A percentile compares a stretch with the other conserved stretches of the same genome.
These are phyloP conservation scores for Lichina pygmaea DNA, from an alignment of 495 filamentous ascomycete genomes.

Conservation along the genomic window DNA sequence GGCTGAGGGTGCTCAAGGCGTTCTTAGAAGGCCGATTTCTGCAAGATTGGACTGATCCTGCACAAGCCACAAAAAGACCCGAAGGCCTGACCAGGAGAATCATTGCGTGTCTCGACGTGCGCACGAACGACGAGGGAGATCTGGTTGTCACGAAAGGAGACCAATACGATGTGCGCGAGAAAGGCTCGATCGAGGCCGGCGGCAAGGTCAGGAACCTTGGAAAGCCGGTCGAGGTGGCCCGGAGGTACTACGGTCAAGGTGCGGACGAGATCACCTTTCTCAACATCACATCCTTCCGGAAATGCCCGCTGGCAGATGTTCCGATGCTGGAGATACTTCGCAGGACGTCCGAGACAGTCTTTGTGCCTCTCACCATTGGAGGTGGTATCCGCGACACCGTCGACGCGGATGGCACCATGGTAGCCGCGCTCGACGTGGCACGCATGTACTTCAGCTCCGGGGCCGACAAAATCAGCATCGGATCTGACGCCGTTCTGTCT, in stretches of 20 bases:
- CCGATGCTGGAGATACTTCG: slow-evolving; percentile 91
- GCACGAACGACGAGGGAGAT: slow-evolving; percentile 87
- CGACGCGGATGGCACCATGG: slow-evolving; percentile 66
- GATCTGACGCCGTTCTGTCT: slow-evolving; percentile 75
- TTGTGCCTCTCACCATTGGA: slow-evolving; percentile 90
- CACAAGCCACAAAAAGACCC: background rate
- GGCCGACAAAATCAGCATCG: slow-evolving; percentile 97
- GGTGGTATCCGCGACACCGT: slow-evolving; percentile 81
- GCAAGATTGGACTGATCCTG: slow-evolving; percentile 6
- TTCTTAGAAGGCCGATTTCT: slow-evolving; percentile 45
- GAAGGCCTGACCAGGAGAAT: slow-evolving; percentile 65
- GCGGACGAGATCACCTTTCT: slow-evolving; percentile 92
- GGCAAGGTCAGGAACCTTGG: slow-evolving; percentile 75
- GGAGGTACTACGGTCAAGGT: slow-evolving; percentile 84
- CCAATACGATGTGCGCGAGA: slow-evolving; percentile 98
- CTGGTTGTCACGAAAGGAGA: slow-evolving; percentile 95
- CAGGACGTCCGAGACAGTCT: slow-evolving; percentile 67
- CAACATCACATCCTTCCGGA: slow-evolving; percentile 92
- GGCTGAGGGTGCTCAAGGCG: slow-evolving; percentile 54
- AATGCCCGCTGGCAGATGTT: slow-evolving; percentile 70
- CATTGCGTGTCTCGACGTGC: slow-evolving; percentile 89
- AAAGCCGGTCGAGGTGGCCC: slow-evolving; percentile 87
- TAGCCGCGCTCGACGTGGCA: slow-evolving; percentile 74
- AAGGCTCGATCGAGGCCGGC: slow-evolving; percentile 25
- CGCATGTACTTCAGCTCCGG: slow-evolving; percentile 94